These are phyloP conservation scores for Camelina hispida DNA, from an alignment of 345 rosid species.

Conservation along the genomic window DNA sequence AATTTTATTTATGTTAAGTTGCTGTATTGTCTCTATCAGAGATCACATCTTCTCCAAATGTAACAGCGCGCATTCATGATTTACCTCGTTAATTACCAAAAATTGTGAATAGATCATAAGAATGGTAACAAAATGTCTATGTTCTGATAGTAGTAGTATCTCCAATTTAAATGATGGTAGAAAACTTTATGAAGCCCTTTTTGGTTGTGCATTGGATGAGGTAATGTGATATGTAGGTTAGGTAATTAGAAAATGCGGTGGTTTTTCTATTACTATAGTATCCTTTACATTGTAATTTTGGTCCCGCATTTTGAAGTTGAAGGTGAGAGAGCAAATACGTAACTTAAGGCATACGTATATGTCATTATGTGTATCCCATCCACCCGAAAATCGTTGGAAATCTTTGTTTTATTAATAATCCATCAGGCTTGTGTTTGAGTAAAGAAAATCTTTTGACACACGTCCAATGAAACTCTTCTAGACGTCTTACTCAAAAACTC, in stretches of 20 bases:
- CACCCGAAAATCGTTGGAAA: conserved; percentile 32
- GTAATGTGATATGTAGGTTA: not conserved
- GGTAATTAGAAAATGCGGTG: not conserved
- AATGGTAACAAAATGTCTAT: conserved; percentile 2
- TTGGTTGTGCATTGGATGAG: not conserved
- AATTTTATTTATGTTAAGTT: not conserved
- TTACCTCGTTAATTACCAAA: not conserved
- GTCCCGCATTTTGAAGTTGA: conserved; percentile 31
- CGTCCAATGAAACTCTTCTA: conserved; percentile 57
- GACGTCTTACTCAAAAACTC: conserved; percentile 48
- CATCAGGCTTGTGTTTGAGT: conserved; percentile 44
- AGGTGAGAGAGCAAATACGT: conserved; percentile 29
- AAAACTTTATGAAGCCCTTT: not conserved
- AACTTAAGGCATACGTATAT: conserved; percentile 38
- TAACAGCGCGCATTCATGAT: not conserved
- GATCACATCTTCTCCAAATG: conserved; percentile 3
- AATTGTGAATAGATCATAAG: not conserved
- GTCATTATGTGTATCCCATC: conserved; percentile 23
- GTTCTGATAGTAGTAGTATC: not conserved
- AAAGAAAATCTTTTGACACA: conserved; percentile 44
- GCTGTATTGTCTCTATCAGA: conserved; percentile 24
- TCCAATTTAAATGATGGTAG: not conserved
- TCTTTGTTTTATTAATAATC: conserved; percentile 25
- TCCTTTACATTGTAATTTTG: conserved; percentile 26
- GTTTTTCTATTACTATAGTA: not conserved